Conservation (phyloP, 2,329 filamentous ascomycete species). For the Aspergillus sergii region DNA sequence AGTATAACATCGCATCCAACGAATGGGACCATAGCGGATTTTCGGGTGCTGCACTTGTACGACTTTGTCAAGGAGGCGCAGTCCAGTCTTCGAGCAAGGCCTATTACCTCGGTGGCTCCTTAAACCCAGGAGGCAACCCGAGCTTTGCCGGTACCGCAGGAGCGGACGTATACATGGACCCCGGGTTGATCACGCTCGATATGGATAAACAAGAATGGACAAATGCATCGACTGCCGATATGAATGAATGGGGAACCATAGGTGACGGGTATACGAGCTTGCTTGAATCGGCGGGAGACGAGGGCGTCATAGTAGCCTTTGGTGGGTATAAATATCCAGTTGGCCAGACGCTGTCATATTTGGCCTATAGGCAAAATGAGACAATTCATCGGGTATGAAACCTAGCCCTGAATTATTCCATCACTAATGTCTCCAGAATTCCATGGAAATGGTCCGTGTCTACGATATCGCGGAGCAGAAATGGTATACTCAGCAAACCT, state of each 20-base stretch:
- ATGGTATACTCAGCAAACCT: conserved; percentile 12
- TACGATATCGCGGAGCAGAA: conserved; percentile 10
- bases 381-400: background rate
- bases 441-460: conserved; percentile 11
- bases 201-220: conserved; percentile 7
- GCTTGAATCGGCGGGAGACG: conserved; percentile 9
- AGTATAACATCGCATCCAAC: conserved; percentile 6
- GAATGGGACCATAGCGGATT: conserved; percentile 9
- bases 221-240: conserved; percentile 6
- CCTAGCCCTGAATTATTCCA: no score
- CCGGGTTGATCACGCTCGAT: conserved; percentile 5
- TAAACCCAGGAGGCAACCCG: conserved; percentile 10
- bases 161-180: conserved; percentile 6
- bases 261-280: conserved; percentile 10
- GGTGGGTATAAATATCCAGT: conserved; percentile 13
- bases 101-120: conserved; percentile 9
- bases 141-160: conserved; percentile 3
- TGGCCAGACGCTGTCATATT: conserved; percentile 3
- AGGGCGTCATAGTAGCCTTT: conserved; percentile 11
- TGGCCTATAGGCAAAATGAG: conserved; percentile 5
- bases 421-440: conserved; percentile 9
- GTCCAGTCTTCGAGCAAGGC: conserved; percentile 8
- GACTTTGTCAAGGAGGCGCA: conserved; percentile 4
- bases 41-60: background rate
- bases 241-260: conserved; percentile 10